phyloP scores from a whole-genome alignment of 2,329 filamentous ascomycete species.

The Colletotrichum magnum region DNA sequence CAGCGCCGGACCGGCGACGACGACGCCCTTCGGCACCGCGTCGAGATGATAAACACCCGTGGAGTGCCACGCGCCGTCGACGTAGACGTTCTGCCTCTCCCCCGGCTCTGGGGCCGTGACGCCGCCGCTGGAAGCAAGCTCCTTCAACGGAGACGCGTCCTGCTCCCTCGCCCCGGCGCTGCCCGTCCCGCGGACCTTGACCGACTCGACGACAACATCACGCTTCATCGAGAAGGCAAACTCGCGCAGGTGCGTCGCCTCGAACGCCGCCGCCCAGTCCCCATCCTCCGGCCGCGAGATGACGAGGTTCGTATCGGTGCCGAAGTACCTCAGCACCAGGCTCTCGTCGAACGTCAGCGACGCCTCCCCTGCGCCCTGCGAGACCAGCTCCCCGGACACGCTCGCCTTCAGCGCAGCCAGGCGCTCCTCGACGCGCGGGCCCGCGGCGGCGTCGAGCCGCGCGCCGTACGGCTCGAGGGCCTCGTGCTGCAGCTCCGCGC shows the following conservation, averaged over 20 bases:
- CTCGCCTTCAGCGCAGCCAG: constrained; percentile 46
- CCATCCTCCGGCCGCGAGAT: constrained; percentile 46
- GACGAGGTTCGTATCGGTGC: constrained; percentile 53
- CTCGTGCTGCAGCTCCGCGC: constrained; percentile 56
- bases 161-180: constrained; percentile 38
- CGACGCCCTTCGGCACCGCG: constrained; percentile 41
- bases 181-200: constrained; percentile 46
- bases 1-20: constrained; percentile 50
- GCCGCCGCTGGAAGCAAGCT: constrained; percentile 27
- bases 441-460: constrained; percentile 33
- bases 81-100: constrained; percentile 47
- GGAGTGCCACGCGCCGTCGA: constrained; percentile 46
- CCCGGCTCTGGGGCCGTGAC: constrained; percentile 24
- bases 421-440: constrained; percentile 42
- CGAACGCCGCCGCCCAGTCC: constrained; percentile 43
- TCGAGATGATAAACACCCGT: constrained; percentile 48
- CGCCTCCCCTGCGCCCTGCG: constrained; percentile 55
- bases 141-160: constrained; percentile 39
- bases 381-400: constrained; percentile 54
- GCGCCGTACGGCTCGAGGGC: constrained; percentile 50
- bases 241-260: constrained; percentile 34
- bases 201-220: constrained; percentile 33
- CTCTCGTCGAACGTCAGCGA: constrained; percentile 56
- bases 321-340: constrained; percentile 52
- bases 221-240: constrained; percentile 37